Evolutionary conservation across 2,329 filamentous ascomycete genomes (phyloP), one percentile per base, ranked within the genome.

Genomic region (Penicillium italicum): DNA sequence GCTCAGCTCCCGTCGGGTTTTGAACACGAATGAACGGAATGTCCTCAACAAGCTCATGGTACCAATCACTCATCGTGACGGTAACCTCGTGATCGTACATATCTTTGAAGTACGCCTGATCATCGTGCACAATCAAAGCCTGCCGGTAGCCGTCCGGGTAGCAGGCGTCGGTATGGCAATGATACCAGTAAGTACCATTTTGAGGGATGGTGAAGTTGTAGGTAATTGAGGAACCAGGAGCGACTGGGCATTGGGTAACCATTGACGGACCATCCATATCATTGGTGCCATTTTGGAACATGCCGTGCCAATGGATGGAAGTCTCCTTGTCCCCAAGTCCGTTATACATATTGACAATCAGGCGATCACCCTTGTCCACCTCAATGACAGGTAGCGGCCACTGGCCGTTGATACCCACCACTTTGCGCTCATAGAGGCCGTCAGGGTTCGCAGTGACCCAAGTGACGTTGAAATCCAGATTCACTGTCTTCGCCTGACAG

Each of bases 271-370:
- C 89, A 65, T 93, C 89, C 85, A 90, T 89, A 54, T 80, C 80
- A 56, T 85, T 89, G 0, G 87, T 89, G 11, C 87, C 87, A 62
- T 89, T 89, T 67, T 91, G 88, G 66, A 85, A 90, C 59, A 93
- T 79, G 16, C 89, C 89, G 62, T 93, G 89, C 70, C 89, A 92
- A 68, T 93, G 89, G 5, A 92, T 77, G 36, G 80, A 82, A 9
- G 86, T 87, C 12, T 80, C 82, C 62, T 82, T 71, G 61, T 91
- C 88, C 12, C 77, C 76, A 0, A 88, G 82, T 22, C 81, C 78
- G 63, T 93, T 93, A 62, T 83, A 75, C 48, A 91, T 78, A 31
- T 89, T 83, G 41, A 91, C 83, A 4, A 90, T 71, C 9, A 94
- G 71, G 1, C 81, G 84, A 63, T 94, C 90, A 20, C 87, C 88